Percentiles rank a stretch among this genome's conserved stretches.
Evolutionary conservation across 495 filamentous ascomycete genomes (phyloP).

Genomic region (Hyaloscypha variabilis): DNA sequence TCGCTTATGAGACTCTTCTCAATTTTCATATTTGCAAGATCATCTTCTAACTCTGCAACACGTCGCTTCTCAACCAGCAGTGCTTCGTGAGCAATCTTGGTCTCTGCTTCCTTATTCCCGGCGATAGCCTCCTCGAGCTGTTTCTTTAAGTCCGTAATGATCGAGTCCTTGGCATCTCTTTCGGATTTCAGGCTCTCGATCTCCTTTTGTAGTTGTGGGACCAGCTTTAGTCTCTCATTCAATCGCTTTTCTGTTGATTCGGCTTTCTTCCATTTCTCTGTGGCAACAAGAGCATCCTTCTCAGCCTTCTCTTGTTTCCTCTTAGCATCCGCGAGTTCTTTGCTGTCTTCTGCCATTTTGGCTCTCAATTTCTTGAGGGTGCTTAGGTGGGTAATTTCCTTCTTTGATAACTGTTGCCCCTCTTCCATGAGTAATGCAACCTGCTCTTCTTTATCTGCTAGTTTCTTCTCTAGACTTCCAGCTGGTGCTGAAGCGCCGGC

Average conservation of each 20-base stretch:
- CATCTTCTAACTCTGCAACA: conserved; percentile 70
- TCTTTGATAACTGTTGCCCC: conserved; percentile 84
- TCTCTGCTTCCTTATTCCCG: conserved; percentile 68
- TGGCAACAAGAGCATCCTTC: conserved; percentile 57
- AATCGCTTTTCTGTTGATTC: conserved; percentile 69
- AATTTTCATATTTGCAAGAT: conserved; percentile 68
- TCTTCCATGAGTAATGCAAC: conserved; percentile 90
- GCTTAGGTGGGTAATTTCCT: conserved; percentile 79
- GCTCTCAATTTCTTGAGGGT: conserved; percentile 81
- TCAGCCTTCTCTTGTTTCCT: conserved; percentile 70
- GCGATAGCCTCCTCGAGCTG: conserved; percentile 71
- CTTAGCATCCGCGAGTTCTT: conserved; percentile 62
- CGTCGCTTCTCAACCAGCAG: conserved; percentile 70
- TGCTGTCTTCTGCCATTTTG: conserved; percentile 63
- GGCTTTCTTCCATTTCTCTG: conserved; percentile 62
- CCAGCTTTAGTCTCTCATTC: conserved; percentile 62
- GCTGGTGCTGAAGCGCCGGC: conserved; percentile 61
- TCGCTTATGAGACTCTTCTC: conserved; percentile 78
- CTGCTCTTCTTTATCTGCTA: conserved; percentile 87
- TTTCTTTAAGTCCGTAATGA: conserved; percentile 68
- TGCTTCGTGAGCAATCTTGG: conserved; percentile 65
- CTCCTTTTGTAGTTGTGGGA: conserved; percentile 71
- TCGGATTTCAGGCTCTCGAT: conserved; percentile 68
- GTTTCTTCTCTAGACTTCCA: conserved; percentile 70
- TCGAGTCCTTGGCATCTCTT: conserved; percentile 62